Percentiles rank a stretch among this genome's conserved stretches.
Evolutionary conservation across 441 rosid species (phyloP).

Genomic region (Jatropha podagrica): DNA sequence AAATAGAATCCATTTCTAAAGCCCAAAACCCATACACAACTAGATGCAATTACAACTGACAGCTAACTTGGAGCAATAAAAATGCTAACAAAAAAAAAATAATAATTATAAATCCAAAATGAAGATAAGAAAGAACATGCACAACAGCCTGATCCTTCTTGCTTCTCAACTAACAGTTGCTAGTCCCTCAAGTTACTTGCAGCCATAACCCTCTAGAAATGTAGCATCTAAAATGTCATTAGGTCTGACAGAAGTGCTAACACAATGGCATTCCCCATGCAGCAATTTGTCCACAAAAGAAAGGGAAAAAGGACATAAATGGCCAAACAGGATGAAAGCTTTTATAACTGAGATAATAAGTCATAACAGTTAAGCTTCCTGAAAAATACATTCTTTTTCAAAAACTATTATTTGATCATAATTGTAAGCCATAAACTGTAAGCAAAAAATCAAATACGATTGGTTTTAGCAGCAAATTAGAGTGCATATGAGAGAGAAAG

Average conservation of each 20-base stretch:
- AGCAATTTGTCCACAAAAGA: not conserved
- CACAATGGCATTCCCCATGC: slow-evolving; percentile 7
- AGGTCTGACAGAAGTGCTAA: not conserved
- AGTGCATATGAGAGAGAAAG: slow-evolving; percentile 2
- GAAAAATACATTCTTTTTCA: not conserved
- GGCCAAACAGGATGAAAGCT: slow-evolving; percentile 1
- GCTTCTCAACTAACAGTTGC: slow-evolving; percentile 3
- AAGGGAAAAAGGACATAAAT: not conserved
- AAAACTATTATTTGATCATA: not conserved
- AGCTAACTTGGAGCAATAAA: not conserved
- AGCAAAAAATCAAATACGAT: not conserved
- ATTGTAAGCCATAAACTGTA: not conserved
- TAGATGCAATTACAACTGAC: not conserved
- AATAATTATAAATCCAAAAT: not conserved
- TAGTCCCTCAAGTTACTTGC: not conserved
- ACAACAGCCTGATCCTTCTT: not conserved
- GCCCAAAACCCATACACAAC: not conserved
- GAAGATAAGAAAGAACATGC: not conserved
- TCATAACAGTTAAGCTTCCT: not conserved
- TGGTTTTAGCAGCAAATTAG: not conserved
- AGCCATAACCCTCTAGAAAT: not conserved
- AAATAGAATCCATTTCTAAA: not conserved
- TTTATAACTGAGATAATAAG: not conserved
- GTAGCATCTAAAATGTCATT: not conserved
- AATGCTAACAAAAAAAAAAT: not conserved